Conservation (phyloP, 106 monocot genomes). For the Narthecium ossifragum region DNA sequence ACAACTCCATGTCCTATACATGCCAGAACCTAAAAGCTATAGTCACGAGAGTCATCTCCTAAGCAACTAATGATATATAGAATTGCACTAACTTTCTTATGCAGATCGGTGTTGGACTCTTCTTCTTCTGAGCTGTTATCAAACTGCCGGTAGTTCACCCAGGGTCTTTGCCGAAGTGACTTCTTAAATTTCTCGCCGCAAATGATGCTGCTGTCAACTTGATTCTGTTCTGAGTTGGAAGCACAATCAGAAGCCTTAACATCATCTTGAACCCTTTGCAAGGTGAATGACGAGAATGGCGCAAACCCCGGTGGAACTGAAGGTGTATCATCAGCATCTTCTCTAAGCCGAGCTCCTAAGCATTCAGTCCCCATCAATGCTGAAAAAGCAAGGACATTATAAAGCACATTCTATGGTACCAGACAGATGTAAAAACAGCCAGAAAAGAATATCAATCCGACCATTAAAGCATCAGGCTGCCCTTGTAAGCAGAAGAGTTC, state of each 20-base stretch:
- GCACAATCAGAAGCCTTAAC: conserved; percentile 3
- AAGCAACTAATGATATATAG: too few relatives aligned
- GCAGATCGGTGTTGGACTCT: too few relatives aligned
- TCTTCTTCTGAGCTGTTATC: conserved; percentile 54
- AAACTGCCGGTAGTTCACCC: conserved; percentile 57
- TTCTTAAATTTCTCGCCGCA: conserved; percentile 35
- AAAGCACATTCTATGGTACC: background rate
- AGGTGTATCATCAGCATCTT: conserved; percentile 30
- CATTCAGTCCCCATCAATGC: conserved; percentile 49
- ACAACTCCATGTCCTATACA: too few relatives aligned
- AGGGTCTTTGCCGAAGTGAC: conserved; percentile 46
- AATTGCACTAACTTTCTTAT: conserved; percentile 46
- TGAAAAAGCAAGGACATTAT: too few relatives aligned
- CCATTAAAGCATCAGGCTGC: too few relatives aligned
- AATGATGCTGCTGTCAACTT: conserved; percentile 7
- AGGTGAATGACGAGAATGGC: conserved; percentile 35
- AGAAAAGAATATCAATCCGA: too few relatives aligned
- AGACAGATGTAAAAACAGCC: background rate
- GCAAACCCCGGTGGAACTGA: conserved; percentile 78
- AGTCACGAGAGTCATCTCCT: too few relatives aligned
- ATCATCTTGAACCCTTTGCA: conserved; percentile 31
- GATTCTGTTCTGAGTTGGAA: conserved; percentile 14
- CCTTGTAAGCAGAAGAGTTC: too few relatives aligned
- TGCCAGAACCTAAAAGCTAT: too few relatives aligned
- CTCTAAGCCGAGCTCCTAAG: conserved; percentile 21